Evolutionary conservation across 179 eudicot species (phyloP), one percentile per base, ranked within the genome.

Genomic region (Drosera spatulata): DNA sequence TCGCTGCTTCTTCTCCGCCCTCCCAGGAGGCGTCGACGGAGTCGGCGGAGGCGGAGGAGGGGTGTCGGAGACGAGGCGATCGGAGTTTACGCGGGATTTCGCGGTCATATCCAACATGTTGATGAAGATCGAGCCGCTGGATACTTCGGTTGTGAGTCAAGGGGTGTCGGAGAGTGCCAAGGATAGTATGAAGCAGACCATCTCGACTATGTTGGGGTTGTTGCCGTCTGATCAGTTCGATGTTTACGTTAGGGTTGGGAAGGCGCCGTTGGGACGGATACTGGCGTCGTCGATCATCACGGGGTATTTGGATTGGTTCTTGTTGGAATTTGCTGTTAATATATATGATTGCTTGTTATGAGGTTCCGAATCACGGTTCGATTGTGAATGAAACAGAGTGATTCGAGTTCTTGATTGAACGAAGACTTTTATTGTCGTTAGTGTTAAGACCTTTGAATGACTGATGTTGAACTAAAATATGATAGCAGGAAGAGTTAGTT

Each of bases 121-220:
- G 51, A 83, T 77, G 78, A 76, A 77, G 7, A 87, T 91, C 41
- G 86, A 85, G 65, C 97, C 94, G 10, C 59, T 91, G 1, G 91
- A 91, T 59, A 72, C 69, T 2, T 78, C 85, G 41, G 82, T 77
- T 59, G 83, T 91, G 3, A 78, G 90, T 7, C 77, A 88, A 52
- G 85, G 88, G 7, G 88, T 91, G 9, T 85, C 94, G 5, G 86
- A 77, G 10, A 68, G 79, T 0, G 94, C 91, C 0, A 87, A 83
- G 63, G 95, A 91, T 15, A 79, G 88, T 2, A 91, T 91, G 96
- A 91, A 91, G 70, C 90, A 85, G 76, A 87, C 97, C 9, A 85
- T 91, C 40, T 91, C 97, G 2, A 75, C 86, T 39, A 87, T 91
- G 97, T 64, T 91, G 0, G 96, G 96, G 0, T 68, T 91, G 66